Evolutionary conservation across 1,284 basidiomycete genomes (phyloP).

Genomic region (Ustilago tritici): DNA sequence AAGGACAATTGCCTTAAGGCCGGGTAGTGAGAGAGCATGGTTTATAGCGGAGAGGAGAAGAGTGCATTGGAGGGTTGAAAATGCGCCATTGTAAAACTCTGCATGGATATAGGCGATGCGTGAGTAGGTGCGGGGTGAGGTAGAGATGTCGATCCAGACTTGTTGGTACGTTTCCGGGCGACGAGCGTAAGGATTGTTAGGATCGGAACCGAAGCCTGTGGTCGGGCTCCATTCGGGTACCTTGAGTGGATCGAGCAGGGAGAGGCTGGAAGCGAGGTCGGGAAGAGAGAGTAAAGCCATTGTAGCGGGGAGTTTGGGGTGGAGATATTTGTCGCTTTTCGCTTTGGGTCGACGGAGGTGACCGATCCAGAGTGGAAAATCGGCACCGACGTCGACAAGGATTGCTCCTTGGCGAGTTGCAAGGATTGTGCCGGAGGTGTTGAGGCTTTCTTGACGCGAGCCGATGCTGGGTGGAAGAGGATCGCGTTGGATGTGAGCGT

Average conservation of each 20-base stretch:
- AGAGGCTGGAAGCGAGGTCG: conserved; percentile 60
- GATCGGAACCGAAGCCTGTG: conserved; percentile 27
- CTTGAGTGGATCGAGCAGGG: conserved; percentile 51
- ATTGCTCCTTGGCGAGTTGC: conserved; percentile 71
- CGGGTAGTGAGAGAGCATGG: conserved; percentile 69
- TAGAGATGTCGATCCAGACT: conserved; percentile 70
- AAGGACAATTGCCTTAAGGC: conserved; percentile 70
- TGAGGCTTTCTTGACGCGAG: conserved; percentile 35
- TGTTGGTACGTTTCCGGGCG: conserved; percentile 71
- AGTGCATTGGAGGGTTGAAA: conserved; percentile 71
- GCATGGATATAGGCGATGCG: conserved; percentile 71
- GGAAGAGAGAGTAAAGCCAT: conserved; percentile 67
- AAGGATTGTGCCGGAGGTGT: conserved; percentile 66
- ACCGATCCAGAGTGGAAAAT: conserved; percentile 71
- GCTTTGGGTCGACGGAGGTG: conserved; percentile 71
- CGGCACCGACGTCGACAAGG: conserved; percentile 70
- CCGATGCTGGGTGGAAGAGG: conserved; percentile 42
- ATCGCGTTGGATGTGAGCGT: conserved; percentile 69
- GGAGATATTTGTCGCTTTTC: conserved; percentile 67
- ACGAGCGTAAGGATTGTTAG: conserved; percentile 27
- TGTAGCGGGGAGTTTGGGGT: conserved; percentile 71
- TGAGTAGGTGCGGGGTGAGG: conserved; percentile 24
- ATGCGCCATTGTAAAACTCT: conserved; percentile 73
- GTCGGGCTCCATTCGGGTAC: conserved; percentile 70
- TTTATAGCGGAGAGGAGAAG: conserved; percentile 70